Evolutionary conservation across 129 eudicot genomes (phyloP).

Genomic region (Scalesia atractyloides): DNA sequence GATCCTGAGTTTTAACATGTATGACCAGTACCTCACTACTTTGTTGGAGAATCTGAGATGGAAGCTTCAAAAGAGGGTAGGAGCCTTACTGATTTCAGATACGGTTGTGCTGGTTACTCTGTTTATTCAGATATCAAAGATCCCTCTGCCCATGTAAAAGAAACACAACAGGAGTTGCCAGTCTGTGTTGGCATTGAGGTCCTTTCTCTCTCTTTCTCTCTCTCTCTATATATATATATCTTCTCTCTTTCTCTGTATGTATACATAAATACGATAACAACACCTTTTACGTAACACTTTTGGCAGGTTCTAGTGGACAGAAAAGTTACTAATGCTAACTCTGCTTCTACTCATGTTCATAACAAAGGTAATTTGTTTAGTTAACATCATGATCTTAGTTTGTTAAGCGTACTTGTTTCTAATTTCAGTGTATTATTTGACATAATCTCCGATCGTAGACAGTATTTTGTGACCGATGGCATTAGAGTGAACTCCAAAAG

Average conservation of each 20-base stretch:
- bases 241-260: background rate
- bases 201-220: conserved; percentile 27
- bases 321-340: conserved; percentile 46
- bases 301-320: conserved; percentile 69
- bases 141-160: conserved; percentile 36
- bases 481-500: background rate
- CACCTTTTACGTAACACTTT: conserved; percentile 12
- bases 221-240: background rate
- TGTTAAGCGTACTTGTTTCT: background rate
- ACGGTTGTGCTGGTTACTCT: conserved; percentile 94
- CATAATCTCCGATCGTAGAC: background rate
- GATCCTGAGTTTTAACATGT: conserved; percentile 31
- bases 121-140: conserved; percentile 66
- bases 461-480: background rate
- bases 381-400: conserved; percentile 13
- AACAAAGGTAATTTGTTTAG: conserved; percentile 55
- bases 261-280: background rate
- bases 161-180: conserved; percentile 67
- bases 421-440: background rate
- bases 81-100: conserved; percentile 74
- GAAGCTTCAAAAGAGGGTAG: conserved; percentile 85
- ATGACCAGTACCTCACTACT: conserved; percentile 61
- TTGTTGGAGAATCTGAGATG: conserved; percentile 81
- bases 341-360: conserved; percentile 65
- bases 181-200: conserved; percentile 90